Base-by-base conservation (phyloP, 2,329 filamentous ascomycete genomes). In the Fusarium sambucinum region DNA sequence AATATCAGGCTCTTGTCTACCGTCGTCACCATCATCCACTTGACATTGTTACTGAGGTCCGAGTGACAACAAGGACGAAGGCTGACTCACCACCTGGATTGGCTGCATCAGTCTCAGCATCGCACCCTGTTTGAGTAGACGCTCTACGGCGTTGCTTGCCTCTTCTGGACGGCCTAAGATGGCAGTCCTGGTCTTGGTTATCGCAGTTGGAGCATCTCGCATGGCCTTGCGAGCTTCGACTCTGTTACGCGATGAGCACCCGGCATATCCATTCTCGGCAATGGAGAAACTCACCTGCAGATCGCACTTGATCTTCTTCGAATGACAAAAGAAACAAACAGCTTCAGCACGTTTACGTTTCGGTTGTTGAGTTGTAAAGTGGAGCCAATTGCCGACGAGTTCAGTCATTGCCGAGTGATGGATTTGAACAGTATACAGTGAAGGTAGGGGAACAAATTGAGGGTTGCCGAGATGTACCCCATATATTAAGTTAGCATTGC, bases 231-330 rank as follows among this genome's bases (percentile, higher is more conserved):
- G 55, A 66, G 11, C 55, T 70, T 10, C 74, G 70, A 6, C 57
- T 59, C 69, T 72, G 6, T 6, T 12, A 40, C 11, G 16, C 16
- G 30, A 14, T 66, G n/a, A 63, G 38, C 17, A 25, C n/a, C n/a
- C 25, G 9, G 19, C 5, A 35, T 5, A 1, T 25, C 21, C 9
- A 21, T 13, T 16, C 21, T 32, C 30, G 37, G 17, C 17, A n/a
- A 30, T 11, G 12, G 9, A 3, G 12, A 14, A 8, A 38, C 23
- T 42, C 37, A 70, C 74, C 69, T 78, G 75, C 30, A 78, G 59
- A 59, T 78, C 75, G 30, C 77, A 79, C 37, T 78, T 78, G 55
- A 78, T 73, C 68, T 79, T 79, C 62, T 79, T 79, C 1, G 74
- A 72, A 55, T 79, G 77, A 33, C 77, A 79, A 45, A 69, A 66